Evolutionary conservation across 2,329 filamentous ascomycete genomes (phyloP).

Genomic region (Albifimbria verrucaria): DNA sequence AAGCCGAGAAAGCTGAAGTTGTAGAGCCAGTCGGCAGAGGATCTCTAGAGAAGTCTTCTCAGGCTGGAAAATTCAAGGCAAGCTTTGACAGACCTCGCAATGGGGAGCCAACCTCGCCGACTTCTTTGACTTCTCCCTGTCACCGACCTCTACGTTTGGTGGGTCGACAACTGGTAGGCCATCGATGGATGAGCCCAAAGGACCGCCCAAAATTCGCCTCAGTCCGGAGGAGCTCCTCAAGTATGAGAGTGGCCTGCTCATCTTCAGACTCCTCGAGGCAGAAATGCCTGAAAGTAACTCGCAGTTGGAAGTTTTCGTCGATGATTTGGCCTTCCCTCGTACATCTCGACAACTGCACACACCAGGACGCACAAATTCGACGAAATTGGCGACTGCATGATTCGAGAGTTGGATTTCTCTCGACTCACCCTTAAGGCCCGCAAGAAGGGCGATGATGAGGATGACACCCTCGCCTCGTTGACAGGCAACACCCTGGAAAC

Average conservation of each 20-base stretch:
- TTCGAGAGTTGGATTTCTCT: slow-evolving; percentile 96
- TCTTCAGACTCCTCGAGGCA: slow-evolving; percentile 91
- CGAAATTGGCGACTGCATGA: slow-evolving; percentile 92
- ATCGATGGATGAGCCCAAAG: slow-evolving; percentile 44
- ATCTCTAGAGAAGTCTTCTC: slow-evolving; percentile 16
- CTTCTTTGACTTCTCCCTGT: slow-evolving; percentile 20
- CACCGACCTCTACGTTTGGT: slow-evolving; percentile 29
- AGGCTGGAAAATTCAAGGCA: slow-evolving; percentile 43
- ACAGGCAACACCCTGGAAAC: slow-evolving; percentile 83
- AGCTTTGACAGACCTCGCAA: slow-evolving; percentile 27
- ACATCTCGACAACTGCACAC: slow-evolving; percentile 73
- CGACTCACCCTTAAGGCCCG: slow-evolving; percentile 84
- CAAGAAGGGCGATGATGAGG: slow-evolving; percentile 73
- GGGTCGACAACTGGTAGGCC: slow-evolving; percentile 34
- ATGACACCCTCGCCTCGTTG: slow-evolving; percentile 76
- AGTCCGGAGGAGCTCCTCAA: slow-evolving; percentile 75
- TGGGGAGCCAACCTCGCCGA: slow-evolving; percentile 24
- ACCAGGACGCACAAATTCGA: slow-evolving; percentile 71
- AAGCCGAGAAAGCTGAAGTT: slow-evolving; percentile 11
- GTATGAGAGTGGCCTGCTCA: slow-evolving; percentile 86
- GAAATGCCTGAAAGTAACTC: slow-evolving; percentile 74
- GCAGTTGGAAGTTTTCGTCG: slow-evolving; percentile 84
- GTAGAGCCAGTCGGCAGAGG: background rate
- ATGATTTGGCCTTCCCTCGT: slow-evolving; percentile 91
- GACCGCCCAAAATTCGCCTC: slow-evolving; percentile 73